A percentile compares a stretch with the other conserved stretches of the same genome.
Conservation (phyloP, 495 filamentous ascomycete species). For the Geopyxis carbonaria region DNA sequence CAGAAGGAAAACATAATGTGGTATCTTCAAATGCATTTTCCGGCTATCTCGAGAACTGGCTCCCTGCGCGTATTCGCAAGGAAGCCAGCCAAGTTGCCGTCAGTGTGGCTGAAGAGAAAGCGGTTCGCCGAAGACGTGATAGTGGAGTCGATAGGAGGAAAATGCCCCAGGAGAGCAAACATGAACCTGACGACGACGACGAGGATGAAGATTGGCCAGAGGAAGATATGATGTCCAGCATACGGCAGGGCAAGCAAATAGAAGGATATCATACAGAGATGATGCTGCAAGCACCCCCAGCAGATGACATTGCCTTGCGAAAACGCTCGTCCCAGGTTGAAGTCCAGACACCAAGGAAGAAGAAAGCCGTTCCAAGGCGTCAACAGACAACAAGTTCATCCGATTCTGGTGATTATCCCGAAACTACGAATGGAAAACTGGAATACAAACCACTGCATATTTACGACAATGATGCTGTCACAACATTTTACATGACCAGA, state of each 20-base stretch:
- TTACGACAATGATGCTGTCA: slow-evolving; percentile 38
- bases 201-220: neutral
- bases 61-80: slow-evolving; percentile 13
- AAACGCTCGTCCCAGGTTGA: slow-evolving; percentile 4
- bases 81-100: slow-evolving; percentile 18
- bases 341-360: neutral
- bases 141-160: slow-evolving; percentile 16
- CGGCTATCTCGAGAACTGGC: slow-evolving; percentile 16
- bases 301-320: too few species aligned
- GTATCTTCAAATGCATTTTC: slow-evolving; percentile 16
- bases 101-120: slow-evolving; percentile 11
- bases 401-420: neutral
- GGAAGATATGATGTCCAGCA: slow-evolving; percentile 9
- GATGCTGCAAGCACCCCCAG: too few species aligned
- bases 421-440: neutral
- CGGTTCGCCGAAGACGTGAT: slow-evolving; percentile 13
- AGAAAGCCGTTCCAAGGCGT: slow-evolving; percentile 2
- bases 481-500: slow-evolving; percentile 44
- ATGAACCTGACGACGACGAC: slow-evolving; percentile 21
- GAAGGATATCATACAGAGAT: slow-evolving; percentile 11
- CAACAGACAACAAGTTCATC: slow-evolving; percentile 2
- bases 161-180: slow-evolving; percentile 16
- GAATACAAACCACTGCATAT: slow-evolving; percentile 35
- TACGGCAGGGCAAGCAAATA: slow-evolving; percentile 7
- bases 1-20: slow-evolving; percentile 10